These are phyloP conservation scores for Aspergillus puulaauensis DNA, from an alignment of 2,329 filamentous ascomycete species.

Conservation along the genomic window DNA sequence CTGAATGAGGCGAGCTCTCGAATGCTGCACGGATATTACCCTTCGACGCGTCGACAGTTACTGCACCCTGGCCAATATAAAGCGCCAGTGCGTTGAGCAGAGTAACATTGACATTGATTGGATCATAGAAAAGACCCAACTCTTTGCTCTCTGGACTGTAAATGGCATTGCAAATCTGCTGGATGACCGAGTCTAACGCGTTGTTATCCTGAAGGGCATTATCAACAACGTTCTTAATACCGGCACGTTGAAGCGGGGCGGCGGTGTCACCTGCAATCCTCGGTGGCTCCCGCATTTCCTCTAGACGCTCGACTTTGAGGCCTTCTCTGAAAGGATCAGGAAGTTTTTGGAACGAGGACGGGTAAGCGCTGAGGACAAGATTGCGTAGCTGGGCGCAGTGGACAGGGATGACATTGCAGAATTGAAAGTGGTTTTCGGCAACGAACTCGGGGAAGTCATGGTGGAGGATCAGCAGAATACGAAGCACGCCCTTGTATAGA, in stretches of 20 bases:
- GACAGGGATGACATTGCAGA: slow-evolving; percentile 77
- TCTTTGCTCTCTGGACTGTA: slow-evolving; percentile 58
- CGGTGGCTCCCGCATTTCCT: slow-evolving; percentile 70
- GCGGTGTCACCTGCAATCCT: slow-evolving; percentile 64
- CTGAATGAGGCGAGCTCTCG: slow-evolving; percentile 66
- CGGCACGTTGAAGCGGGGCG: slow-evolving; percentile 46
- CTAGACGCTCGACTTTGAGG: slow-evolving; percentile 72
- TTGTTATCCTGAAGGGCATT: slow-evolving; percentile 55
- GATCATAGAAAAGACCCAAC: slow-evolving; percentile 65
- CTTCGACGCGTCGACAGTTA: slow-evolving; percentile 58
- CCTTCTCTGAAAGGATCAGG: slow-evolving; percentile 71
- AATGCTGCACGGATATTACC: slow-evolving; percentile 61
- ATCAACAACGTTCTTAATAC: slow-evolving; percentile 57
- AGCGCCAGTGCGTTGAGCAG: slow-evolving; percentile 81
- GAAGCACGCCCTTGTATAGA: slow-evolving; percentile 79
- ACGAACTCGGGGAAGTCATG: slow-evolving; percentile 96
- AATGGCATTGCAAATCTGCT: slow-evolving; percentile 73
- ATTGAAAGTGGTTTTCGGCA: slow-evolving; percentile 77
- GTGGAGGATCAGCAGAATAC: slow-evolving; percentile 79
- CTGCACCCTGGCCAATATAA: slow-evolving; percentile 74
- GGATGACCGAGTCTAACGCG: slow-evolving; percentile 67
- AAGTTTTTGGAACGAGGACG: slow-evolving; percentile 67
- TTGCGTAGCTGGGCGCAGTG: slow-evolving; percentile 88
- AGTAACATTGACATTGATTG: slow-evolving; percentile 66
- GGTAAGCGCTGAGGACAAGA: slow-evolving; percentile 78